Evolutionary conservation across 805 yeast species (phyloP).

Genomic region (Lipomyces oligophaga): DNA sequence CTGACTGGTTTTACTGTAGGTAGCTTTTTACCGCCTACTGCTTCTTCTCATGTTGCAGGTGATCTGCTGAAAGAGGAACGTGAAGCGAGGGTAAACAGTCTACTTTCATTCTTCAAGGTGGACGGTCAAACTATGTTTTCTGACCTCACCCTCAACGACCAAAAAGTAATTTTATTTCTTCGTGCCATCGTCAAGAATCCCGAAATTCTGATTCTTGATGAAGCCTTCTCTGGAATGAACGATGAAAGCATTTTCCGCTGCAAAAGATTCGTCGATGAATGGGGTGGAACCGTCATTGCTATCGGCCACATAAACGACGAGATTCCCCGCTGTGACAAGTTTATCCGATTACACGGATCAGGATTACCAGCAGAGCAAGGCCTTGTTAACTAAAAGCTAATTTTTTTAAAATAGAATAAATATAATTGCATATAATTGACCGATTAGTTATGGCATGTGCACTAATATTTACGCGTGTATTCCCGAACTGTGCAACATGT

Average conservation of each 20-base stretch:
- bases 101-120: conserved; percentile 48
- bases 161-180: conserved; percentile 70
- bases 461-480: too few relatives aligned
- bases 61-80: conserved; percentile 35
- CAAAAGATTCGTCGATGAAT: conserved; percentile 49
- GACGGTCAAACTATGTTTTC: conserved; percentile 46
- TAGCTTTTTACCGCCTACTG: conserved; percentile 50
- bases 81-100: conserved; percentile 42
- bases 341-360: conserved; percentile 38
- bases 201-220: conserved; percentile 75
- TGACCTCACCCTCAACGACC: conserved; percentile 63
- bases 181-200: conserved; percentile 80
- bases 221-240: conserved; percentile 89
- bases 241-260: conserved; percentile 55
- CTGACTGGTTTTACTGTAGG: conserved; percentile 76
- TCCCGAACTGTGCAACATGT: too few relatives aligned
- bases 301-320: conserved; percentile 85
- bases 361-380: conserved; percentile 16
- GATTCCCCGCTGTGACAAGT: conserved; percentile 65
- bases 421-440: too few relatives aligned
- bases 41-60: conserved; percentile 35
- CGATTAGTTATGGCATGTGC: too few relatives aligned
- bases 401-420: too few relatives aligned
- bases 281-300: conserved; percentile 68
- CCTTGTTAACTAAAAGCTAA: conserved; percentile 7